Evolutionary conservation across 2,329 filamentous ascomycete species (phyloP), one percentile per base, ranked within the genome.

Genomic region (Hysterium pulicare): DNA sequence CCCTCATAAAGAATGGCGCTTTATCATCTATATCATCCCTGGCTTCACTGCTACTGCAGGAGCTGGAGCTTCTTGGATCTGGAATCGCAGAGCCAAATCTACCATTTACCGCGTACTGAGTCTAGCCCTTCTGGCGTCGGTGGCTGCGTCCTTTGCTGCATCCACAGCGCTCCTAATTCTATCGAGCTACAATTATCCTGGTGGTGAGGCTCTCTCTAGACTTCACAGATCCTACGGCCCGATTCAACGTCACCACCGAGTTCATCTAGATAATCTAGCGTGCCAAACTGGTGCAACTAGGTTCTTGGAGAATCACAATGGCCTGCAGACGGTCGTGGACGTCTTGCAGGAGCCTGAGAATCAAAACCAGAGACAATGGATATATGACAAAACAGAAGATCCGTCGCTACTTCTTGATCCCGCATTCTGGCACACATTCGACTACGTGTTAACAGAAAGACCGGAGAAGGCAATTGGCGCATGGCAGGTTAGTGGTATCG

Each of bases 1-100:
- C 48, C 90, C 91, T 0, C 93, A 98, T 71, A 98, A 98, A 64
- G 93, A 98, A 70, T 86, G 90, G 64, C 86, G 93, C 15, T 98
- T 98, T 73, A 84, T 98, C 54, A 82, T 97, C 57, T 97, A 97
- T 69, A 77, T 82, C 40, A 76, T 95, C 19, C 93, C 93, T 0
- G 76, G 84, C 0, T 71, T 97, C 22, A 95, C 90, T 0, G 85
- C 84, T 9, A 79, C 84, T 2, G 84, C 89, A 0, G 83, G 88
- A 3, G 75, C 88, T 4, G 84, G 83, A 16, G 87, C 89, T 11
- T 78, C 81, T 76, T 68, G 63, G 61, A 63, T 69, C 34, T 86
- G 81, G 69, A 75, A 72, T 1, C 82, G 84, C 31, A 73, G 79
- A n/a, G 58, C 71, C 4, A 90, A 89, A 61, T 79, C 77, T 1